Evolutionary conservation across 1,139 yeast species (phyloP), one percentile per base, ranked within the genome.

Genomic region (Sugiyamaella neomexicana): DNA sequence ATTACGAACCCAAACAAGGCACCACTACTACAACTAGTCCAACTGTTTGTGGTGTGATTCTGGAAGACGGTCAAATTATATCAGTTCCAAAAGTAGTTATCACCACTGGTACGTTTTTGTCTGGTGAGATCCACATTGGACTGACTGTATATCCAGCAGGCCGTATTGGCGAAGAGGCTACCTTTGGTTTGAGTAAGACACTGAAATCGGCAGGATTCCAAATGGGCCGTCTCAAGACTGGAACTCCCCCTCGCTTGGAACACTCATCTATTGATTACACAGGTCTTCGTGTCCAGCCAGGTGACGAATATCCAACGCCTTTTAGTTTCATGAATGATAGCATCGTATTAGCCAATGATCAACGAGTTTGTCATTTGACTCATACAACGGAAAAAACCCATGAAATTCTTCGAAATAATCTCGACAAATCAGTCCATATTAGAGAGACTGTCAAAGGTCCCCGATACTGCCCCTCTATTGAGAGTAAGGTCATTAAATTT

Each of bases 391-490:
- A 82, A 0, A 82, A 78, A 46, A 75, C 95, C 54, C 98, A 91
- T 66, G 77, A 83, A 7, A 71, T 89, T 29, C 76, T 95, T 27
- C 74, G 83, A 15, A 73, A 77, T 1, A 91, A 93, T 66, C 76
- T 95, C 50, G 86, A 89, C 65, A 80, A 86, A 65, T 85, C 96
- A 2, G 81, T 93, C 10, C 99, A 95, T 69, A 91, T 95, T 36
- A 75, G 91, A 58, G 99, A 95, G 72, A 86, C 96, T 0, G 96
- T 93, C 6, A 89, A 89, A 64, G 99, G 99, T 0, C 99, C 99
- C 1, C 75, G 99, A 29, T 95, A 95, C 68, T 95, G 99, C 71
- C 99, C 99, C 0, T 91, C 98, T 0, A 83, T 95, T 46, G 99
- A 95, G 67, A 83, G 96, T 5, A 95, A 95, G 67, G 77, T 95